Percentiles rank a stretch among this genome's conserved stretches.
phyloP scores from a whole-genome alignment of 768 basidiomycete genomes.

The Collybiopsis luxurians region DNA sequence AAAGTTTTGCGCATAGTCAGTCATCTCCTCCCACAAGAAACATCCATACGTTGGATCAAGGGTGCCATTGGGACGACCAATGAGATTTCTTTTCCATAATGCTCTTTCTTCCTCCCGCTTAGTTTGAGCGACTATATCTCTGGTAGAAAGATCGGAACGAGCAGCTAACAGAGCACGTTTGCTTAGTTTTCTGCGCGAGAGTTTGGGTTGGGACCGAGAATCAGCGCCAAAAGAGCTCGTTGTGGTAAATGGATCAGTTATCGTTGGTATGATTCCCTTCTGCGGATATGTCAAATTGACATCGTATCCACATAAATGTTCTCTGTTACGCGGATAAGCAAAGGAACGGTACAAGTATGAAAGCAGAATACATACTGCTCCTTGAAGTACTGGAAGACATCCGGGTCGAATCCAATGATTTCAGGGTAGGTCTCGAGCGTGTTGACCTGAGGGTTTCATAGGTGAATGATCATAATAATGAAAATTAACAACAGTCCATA shows the following conservation, averaged over 20 bases:
- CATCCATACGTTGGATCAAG: slow-evolving; percentile 41
- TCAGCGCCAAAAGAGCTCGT: background rate
- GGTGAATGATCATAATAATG: background rate
- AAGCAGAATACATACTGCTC: slow-evolving; percentile 32
- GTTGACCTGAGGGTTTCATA: background rate
- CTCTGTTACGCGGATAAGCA: slow-evolving; percentile 29
- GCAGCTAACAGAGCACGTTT: background rate
- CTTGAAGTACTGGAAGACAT: slow-evolving; percentile 43
- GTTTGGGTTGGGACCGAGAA: background rate
- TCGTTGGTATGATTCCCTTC: slow-evolving; percentile 46
- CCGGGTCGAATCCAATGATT: slow-evolving; percentile 48
- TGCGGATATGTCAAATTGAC: slow-evolving; percentile 72
- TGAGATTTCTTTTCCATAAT: slow-evolving; percentile 47
- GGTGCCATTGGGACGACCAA: slow-evolving; percentile 47
- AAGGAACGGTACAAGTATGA: slow-evolving; percentile 3
- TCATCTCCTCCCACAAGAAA: slow-evolving; percentile 43
- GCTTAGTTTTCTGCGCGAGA: background rate
- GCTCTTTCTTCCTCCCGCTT: slow-evolving; percentile 16
- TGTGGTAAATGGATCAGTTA: slow-evolving; percentile 35
- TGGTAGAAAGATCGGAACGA: background rate
- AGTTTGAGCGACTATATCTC: background rate
- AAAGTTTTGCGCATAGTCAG: slow-evolving; percentile 53
- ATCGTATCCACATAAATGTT: slow-evolving; percentile 61
- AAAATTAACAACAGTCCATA: background rate
- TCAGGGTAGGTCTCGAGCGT: slow-evolving; percentile 49